A percentile compares a stretch with the other conserved stretches of the same genome.
phyloP scores from a whole-genome alignment of 2,329 filamentous ascomycete species.

The Sporothrix globosa region DNA sequence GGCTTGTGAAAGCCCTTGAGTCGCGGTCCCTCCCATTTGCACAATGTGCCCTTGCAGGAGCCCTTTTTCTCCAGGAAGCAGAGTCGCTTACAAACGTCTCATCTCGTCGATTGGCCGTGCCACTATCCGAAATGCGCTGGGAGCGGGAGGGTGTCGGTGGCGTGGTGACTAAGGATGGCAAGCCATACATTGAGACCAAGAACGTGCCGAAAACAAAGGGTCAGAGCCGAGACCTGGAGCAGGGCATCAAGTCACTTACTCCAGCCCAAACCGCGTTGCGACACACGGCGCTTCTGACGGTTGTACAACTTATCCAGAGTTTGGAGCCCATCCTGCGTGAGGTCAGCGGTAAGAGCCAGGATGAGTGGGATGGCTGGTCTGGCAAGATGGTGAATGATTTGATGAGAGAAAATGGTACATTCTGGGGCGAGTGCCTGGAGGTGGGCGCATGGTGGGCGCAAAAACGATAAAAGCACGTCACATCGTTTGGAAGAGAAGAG shows the following conservation, averaged over 20 bases:
- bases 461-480: slow-evolving; percentile 55
- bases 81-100: slow-evolving; percentile 70
- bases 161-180: slow-evolving; percentile 63
- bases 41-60: slow-evolving; percentile 76
- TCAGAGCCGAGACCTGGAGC: background rate
- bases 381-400: slow-evolving; percentile 84
- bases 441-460: slow-evolving; percentile 88
- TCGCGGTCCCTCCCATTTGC: slow-evolving; percentile 69
- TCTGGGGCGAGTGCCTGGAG: slow-evolving; percentile 82
- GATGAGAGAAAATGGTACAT: slow-evolving; percentile 75
- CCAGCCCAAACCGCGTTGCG: slow-evolving; percentile 73
- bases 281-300: slow-evolving; percentile 76
- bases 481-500: background rate
- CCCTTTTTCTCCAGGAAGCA: slow-evolving; percentile 79
- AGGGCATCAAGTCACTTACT: slow-evolving; percentile 58
- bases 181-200: slow-evolving; percentile 60
- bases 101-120: slow-evolving; percentile 80
- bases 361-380: slow-evolving; percentile 92
- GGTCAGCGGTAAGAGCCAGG: slow-evolving; percentile 80
- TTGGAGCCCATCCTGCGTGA: slow-evolving; percentile 82
- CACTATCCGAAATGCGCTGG: slow-evolving; percentile 82
- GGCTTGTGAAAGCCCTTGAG: slow-evolving; percentile 77
- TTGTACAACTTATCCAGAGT: slow-evolving; percentile 81
- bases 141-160: slow-evolving; percentile 74
- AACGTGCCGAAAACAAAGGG: slow-evolving; percentile 35